Base-by-base conservation (phyloP, 2,329 filamentous ascomycete genomes). In the Neonectria punicea region DNA sequence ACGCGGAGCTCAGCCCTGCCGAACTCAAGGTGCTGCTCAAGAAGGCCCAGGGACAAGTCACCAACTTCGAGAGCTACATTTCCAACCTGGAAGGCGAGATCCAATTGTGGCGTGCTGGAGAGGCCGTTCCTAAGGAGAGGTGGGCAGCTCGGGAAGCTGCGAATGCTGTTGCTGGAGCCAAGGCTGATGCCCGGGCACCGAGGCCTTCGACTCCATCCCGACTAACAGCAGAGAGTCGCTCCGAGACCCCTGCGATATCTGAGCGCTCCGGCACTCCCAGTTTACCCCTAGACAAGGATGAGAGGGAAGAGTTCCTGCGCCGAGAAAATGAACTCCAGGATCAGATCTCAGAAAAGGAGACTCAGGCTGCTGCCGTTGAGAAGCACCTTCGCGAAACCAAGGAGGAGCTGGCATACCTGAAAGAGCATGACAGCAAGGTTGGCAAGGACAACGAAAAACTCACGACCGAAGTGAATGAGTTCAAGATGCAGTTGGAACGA, bases 301-400 rank as follows among this genome's bases (percentile, higher is more conserved):
- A 99, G 81, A 91, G 94, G 66, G 96, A 99, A 75, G 96, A 99
- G 78, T 99, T 98, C 75, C 80, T 99, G 69, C 89, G 93, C 74
- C 90, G 96, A 60, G 96, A 99, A 79, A 99, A 99, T 74, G 96
- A 99, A 78, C 87, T 99, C 46, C 96, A 98, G 78, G 96, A 99
- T 77, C 95, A 98, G 82, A 87, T 99, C 58, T 91, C 96, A 2
- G 96, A 99, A 80, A 96, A 91, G 80, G 96, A 99, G 80, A 90
- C 92, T 3, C 90, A 92, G 70, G 90, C 97, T 46, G 89, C 90
- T 8, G 86, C 90, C 30, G 89, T 91, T 1, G 95, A 98, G 79
- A 92, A 96, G 80, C 89, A 88, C 65, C 84, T 98, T 46, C 89
- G 89, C 64, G 93, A 97, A 71, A 90, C 90, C 32, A 94, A 93